Evolutionary conservation across 2,329 filamentous ascomycete genomes (phyloP), one percentile per base, ranked within the genome.

Genomic region (Alternaria arbusti): DNA sequence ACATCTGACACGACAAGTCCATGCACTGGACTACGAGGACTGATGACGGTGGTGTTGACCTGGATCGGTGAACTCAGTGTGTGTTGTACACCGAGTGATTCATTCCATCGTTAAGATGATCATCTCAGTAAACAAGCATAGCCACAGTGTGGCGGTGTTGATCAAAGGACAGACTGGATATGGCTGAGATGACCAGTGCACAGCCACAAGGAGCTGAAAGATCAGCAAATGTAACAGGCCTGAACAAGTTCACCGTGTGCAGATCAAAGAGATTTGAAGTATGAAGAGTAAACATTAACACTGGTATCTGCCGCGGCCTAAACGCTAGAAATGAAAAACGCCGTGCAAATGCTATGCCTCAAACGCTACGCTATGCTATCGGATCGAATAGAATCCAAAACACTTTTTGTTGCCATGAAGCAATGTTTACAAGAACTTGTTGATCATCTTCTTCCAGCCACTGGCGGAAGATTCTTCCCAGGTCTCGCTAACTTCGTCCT

Each of bases 401-500:
- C 65, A 67, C 67, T 66, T 64, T 59, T 58, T 36, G 12, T 46
- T 45, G 43, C 55, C 43, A 12, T 22, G 17, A 22, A 50, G n/a
- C 25, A 26, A 30, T 25, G 20, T 25, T 67, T 66, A 74, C 50
- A 70, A 70, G 45, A 78, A 46, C 52, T 70, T 69, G 66, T 70
- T 74, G 36, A 74, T 25, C 17, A 71, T 52, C 65, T 76, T 78
- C 69, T 73, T 76, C 77, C 77, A 78, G 45, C 66, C 62, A 28
- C 71, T 75, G 22, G 74, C 65, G 5, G 73, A 67, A 54, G 67
- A 71, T 55, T 79, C 78, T 58, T 80, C 77, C 77, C 75, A 78
- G 1, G 66, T 75, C 49, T 78, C 74, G 6, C 72, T 54, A 3
- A 64, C 40, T 44, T 76, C 75, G 2, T 76, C 75, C 15, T 76